Evolutionary conservation across 2,329 filamentous ascomycete species (phyloP).

Genomic region (Aspergillus aculeatinus): DNA sequence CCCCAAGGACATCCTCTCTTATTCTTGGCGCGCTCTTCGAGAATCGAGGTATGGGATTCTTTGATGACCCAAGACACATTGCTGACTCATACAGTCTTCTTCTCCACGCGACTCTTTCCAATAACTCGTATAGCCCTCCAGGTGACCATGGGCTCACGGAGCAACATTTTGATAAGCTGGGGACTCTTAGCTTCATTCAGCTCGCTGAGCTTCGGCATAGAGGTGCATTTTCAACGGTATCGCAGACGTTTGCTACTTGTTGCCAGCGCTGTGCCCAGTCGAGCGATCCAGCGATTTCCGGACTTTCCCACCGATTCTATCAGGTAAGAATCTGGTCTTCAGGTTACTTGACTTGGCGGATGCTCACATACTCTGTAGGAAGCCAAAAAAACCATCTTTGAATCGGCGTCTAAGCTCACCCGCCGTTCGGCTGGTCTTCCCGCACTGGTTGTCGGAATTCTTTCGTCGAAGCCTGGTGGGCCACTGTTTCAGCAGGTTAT

Average conservation of each 20-base stretch:
- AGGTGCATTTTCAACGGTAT: conserved; percentile 90
- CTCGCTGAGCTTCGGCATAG: conserved; percentile 80
- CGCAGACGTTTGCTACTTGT: conserved; percentile 79
- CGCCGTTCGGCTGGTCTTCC: conserved; percentile 90
- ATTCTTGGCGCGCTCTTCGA: conserved; percentile 91
- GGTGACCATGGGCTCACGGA: conserved; percentile 50
- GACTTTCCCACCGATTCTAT: conserved; percentile 69
- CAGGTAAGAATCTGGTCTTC: conserved; percentile 46
- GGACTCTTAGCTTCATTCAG: conserved; percentile 75
- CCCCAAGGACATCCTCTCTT: conserved; percentile 85
- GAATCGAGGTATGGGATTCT: conserved; percentile 70
- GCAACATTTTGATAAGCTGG: conserved; percentile 64
- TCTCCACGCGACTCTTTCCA: conserved; percentile 61
- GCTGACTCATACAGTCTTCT: conserved; percentile 60
- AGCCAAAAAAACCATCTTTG: conserved; percentile 68
- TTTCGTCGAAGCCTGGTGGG: conserved; percentile 60
- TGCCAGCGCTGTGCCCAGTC: conserved; percentile 66
- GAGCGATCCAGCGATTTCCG: conserved; percentile 42
- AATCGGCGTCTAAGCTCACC: conserved; percentile 76
- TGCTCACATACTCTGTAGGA: conserved; percentile 20
- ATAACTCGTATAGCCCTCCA: conserved; percentile 50
- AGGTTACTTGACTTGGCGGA: neutral
- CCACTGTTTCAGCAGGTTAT: conserved; percentile 44
- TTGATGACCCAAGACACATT: conserved; percentile 7
- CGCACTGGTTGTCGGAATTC: conserved; percentile 76